Conservation (phyloP, 192 early-diverging fungal species). For the Thamnidium elegans region DNA sequence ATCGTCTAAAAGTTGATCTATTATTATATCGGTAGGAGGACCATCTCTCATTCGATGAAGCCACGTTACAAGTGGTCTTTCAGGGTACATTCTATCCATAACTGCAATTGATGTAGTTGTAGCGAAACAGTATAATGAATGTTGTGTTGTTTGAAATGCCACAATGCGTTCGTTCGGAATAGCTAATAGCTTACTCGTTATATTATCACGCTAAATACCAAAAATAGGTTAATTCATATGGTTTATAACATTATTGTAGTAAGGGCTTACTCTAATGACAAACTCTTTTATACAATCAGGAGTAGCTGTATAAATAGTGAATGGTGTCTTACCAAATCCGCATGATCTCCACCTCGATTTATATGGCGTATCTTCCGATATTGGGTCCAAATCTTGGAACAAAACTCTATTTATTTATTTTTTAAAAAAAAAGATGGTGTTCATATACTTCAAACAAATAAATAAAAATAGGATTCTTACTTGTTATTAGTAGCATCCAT, state of each 20-base stretch:
- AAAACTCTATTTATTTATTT: not conserved
- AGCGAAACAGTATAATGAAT: not conserved
- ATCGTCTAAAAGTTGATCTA: too few species aligned
- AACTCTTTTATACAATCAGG: not conserved
- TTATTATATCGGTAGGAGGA: not conserved
- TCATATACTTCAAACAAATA: too few species aligned
- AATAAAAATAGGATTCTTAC: not conserved
- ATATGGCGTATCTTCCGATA: not conserved
- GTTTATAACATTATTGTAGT: too few species aligned
- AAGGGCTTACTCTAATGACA: not conserved
- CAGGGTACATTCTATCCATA: not conserved
- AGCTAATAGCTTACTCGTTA: not conserved
- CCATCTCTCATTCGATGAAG: not conserved
- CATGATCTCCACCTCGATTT: not conserved
- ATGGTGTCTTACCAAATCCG: not conserved
- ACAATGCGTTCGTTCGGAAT: not conserved
- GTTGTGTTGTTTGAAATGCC: not conserved
- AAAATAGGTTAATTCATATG: too few species aligned
- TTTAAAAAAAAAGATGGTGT: not conserved
- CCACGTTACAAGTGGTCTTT: not conserved
- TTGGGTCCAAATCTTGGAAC: not conserved
- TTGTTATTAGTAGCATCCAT: not conserved
- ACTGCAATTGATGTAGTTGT: not conserved
- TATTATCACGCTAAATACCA: not conserved
- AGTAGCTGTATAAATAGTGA: not conserved